Conservation (phyloP, 192 early-diverging fungal species). For the Entrophospora sp. region DNA sequence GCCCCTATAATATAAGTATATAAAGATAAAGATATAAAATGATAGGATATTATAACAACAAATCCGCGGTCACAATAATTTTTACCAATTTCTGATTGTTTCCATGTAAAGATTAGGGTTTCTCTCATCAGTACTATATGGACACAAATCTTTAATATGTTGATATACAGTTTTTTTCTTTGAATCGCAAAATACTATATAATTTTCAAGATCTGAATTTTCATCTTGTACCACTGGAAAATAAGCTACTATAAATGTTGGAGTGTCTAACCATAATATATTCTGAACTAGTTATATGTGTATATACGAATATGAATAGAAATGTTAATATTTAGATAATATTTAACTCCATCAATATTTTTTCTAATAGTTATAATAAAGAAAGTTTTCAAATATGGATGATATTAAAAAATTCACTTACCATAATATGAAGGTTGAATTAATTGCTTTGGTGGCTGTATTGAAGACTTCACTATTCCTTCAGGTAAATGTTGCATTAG, state of each 20-base stretch:
- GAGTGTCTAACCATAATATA: constrained; percentile 70
- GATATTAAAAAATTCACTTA: not conserved
- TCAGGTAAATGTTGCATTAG: constrained; percentile 55
- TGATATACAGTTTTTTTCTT: constrained; percentile 39
- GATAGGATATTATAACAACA: not conserved
- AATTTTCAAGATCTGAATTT: constrained; percentile 35
- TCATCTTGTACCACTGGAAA: constrained; percentile 24
- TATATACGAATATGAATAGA: too few relatives aligned
- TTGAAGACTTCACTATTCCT: constrained; percentile 42
- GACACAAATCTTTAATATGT: constrained; percentile 46
- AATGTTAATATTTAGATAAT: too few relatives aligned
- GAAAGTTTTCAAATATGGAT: too few relatives aligned
- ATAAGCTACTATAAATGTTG: constrained; percentile 49
- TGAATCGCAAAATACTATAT: constrained; percentile 47
- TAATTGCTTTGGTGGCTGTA: constrained; percentile 15
- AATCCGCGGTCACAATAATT: not conserved
- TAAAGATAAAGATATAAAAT: too few relatives aligned
- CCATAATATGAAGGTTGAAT: not conserved
- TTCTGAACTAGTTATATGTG: too few relatives aligned
- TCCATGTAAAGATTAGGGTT: constrained; percentile 52
- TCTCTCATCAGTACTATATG: constrained; percentile 40
- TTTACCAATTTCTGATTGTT: constrained; percentile 46
- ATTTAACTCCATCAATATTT: too few relatives aligned
- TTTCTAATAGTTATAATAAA: too few relatives aligned
- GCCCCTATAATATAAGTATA: constrained; percentile 21